Evolutionary conservation across 2,329 filamentous ascomycete species (phyloP), one percentile per base, ranked within the genome.

Genomic region (Catunica adiposa): DNA sequence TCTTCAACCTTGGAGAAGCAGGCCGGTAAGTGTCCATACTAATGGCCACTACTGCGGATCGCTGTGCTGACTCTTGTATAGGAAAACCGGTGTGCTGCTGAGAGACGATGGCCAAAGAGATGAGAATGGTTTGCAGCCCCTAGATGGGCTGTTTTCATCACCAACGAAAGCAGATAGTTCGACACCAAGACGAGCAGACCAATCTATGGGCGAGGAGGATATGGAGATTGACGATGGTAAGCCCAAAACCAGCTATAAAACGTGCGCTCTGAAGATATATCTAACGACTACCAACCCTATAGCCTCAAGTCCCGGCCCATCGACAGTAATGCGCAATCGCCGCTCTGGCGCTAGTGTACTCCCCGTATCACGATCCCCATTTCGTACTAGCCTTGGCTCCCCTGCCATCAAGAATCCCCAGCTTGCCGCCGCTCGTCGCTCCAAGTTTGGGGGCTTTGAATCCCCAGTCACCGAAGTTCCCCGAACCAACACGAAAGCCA

Each of bases 131-230:
- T 82, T 98, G 73, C 88, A 96, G 66, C 84, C 86, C 37, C 77
- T 95, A 58, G 86, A 90, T 37, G 80, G 80, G 61, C 80, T 97
- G 61, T 95, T 95, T 68, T 96, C 89, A 7, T 95, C 89, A 20
- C 89, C 89, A 14, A 78, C 80, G 61, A 38, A 82, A 63, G 40
- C 50, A 23, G 54, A 58, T 59, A 60, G 62, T 29, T 58, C 62
- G 51, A 46, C 61, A 53, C 63, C 68, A 63, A 59, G 64, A 15
- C 63, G 65, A n/a, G 62, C 64, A 8, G 62, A 64, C 2, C 65
- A 67, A 11, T 63, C 25, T 60, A 67, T 40, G 62, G 64, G 71
- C 60, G 63, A 75, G 61, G 64, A 74, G 61, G 74, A 75, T 44
- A 78, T 78, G 74, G 74, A 76, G 23, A 71, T 78, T 56, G 75